phyloP scores from a whole-genome alignment of 2,329 filamentous ascomycete genomes.

The Clonostachys rosea region DNA sequence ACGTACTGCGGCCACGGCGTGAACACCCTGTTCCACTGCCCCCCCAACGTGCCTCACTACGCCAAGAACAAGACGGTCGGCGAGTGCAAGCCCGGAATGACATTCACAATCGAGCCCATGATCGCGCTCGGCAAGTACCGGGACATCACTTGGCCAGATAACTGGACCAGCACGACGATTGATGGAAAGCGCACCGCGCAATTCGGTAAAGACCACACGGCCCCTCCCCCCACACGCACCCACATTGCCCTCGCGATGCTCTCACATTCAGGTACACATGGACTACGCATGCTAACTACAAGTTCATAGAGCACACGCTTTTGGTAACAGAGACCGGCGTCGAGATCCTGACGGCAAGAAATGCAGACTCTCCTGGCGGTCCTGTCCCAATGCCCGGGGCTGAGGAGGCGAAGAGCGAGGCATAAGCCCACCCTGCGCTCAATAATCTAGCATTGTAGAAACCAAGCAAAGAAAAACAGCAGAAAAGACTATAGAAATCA shows the following conservation, averaged over 20 bases:
- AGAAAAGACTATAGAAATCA: not conserved
- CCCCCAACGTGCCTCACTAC: conserved; percentile 94
- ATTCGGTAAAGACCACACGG: conserved; percentile 59
- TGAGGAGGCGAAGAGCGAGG: conserved; percentile 8
- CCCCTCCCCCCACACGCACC: conserved; percentile 3
- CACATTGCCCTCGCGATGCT: not conserved
- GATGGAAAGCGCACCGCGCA: conserved; percentile 90
- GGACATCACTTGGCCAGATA: conserved; percentile 96
- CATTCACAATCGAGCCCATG: conserved; percentile 99
- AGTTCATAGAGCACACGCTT: conserved; percentile 66
- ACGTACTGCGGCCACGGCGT: conserved; percentile 97
- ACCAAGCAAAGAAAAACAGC: not conserved
- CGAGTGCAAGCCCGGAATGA: conserved; percentile 92
- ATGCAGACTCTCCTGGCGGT: conserved; percentile 71
- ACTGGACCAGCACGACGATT: conserved; percentile 93
- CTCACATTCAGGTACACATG: not conserved
- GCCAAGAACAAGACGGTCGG: conserved; percentile 98
- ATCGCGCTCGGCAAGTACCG: conserved; percentile 86
- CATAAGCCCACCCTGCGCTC: not conserved
- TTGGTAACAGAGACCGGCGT: conserved; percentile 80
- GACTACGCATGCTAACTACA: conserved; percentile 6
- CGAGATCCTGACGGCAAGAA: conserved; percentile 73
- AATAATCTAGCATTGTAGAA: not conserved
- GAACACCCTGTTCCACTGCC: conserved; percentile 88
- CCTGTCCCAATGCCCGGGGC: conserved; percentile 52